These are phyloP conservation scores for Colletotrichum siamense DNA, from an alignment of 2,329 filamentous ascomycete species.

Conservation along the genomic window DNA sequence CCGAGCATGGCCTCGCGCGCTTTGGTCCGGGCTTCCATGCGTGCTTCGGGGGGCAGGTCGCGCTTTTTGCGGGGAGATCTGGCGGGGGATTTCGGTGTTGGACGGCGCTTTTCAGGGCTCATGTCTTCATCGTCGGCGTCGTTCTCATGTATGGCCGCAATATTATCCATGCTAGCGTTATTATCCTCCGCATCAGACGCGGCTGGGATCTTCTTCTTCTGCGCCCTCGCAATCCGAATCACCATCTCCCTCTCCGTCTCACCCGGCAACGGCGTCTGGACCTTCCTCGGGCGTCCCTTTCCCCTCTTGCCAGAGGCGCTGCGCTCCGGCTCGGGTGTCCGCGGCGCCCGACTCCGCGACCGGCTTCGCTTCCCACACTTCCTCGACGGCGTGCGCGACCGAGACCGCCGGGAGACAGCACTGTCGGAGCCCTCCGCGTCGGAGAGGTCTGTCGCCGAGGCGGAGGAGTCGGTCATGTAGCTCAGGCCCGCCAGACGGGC, in stretches of 20 bases:
- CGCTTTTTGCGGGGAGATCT: conserved; percentile 16
- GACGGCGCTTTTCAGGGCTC: not conserved
- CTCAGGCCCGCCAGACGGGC: conserved; percentile 60
- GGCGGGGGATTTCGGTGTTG: conserved; percentile 13
- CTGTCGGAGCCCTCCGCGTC: conserved; percentile 25
- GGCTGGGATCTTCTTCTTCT: conserved; percentile 18
- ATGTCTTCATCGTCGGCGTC: not conserved
- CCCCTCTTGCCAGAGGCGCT: conserved; percentile 9
- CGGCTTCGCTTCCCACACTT: not conserved
- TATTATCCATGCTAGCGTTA: not conserved
- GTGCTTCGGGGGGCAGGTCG: not conserved
- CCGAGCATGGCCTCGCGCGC: conserved; percentile 29
- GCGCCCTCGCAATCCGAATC: conserved; percentile 51
- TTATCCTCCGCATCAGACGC: conserved; percentile 23
- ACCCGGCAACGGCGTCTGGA: conserved; percentile 42
- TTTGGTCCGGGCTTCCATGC: conserved; percentile 24
- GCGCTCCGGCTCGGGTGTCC: conserved; percentile 9
- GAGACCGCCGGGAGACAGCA: not conserved
- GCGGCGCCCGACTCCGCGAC: not conserved
- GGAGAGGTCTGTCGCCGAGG: conserved; percentile 36
- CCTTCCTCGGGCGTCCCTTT: conserved; percentile 46
- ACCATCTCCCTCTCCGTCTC: conserved; percentile 53
- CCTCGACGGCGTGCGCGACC: not conserved
- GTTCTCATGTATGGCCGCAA: not conserved
- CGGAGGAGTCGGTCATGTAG: conserved; percentile 43